Evolutionary conservation across 371 early-diverging fungal genomes (phyloP).

Genomic region (Synchytrium microbalum): DNA sequence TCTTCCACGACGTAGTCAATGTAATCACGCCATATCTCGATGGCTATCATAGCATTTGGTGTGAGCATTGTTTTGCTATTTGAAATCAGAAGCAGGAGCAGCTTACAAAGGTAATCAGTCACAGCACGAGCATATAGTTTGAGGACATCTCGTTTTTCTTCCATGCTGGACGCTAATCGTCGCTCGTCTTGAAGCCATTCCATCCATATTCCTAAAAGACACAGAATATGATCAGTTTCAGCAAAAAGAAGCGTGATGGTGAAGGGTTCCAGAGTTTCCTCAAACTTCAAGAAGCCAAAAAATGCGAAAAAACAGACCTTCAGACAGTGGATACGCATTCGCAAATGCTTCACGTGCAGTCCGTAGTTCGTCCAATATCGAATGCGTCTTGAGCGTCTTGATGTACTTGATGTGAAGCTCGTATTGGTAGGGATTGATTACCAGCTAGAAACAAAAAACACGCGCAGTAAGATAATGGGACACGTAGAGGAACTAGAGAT

Average conservation of each 20-base stretch:
- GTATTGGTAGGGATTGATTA: constrained; percentile 26
- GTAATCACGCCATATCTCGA: background rate
- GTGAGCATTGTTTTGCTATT: background rate
- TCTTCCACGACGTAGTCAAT: background rate
- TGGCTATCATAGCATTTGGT: background rate
- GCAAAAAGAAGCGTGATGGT: background rate
- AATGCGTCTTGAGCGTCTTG: constrained; percentile 11
- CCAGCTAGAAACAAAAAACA: no score
- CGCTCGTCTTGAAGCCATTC: constrained; percentile 59
- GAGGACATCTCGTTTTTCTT: constrained; percentile 34
- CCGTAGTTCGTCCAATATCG: constrained; percentile 36
- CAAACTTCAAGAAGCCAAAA: background rate
- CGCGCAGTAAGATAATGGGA: no score
- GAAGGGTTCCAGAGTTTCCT: background rate
- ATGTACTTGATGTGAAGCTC: constrained; percentile 27
- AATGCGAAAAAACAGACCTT: constrained; percentile 32
- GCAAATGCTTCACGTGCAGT: constrained; percentile 47
- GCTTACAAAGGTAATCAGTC: constrained; percentile 53
- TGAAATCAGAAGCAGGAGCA: background rate
- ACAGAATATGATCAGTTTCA: background rate
- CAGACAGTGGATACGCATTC: constrained; percentile 48
- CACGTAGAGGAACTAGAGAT: no score
- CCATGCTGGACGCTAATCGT: constrained; percentile 23
- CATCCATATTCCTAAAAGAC: constrained; percentile 48
- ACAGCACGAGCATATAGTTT: constrained; percentile 39